Conservation (phyloP, 768 basidiomycete genomes). For the Kwoniella dendrophila region DNA sequence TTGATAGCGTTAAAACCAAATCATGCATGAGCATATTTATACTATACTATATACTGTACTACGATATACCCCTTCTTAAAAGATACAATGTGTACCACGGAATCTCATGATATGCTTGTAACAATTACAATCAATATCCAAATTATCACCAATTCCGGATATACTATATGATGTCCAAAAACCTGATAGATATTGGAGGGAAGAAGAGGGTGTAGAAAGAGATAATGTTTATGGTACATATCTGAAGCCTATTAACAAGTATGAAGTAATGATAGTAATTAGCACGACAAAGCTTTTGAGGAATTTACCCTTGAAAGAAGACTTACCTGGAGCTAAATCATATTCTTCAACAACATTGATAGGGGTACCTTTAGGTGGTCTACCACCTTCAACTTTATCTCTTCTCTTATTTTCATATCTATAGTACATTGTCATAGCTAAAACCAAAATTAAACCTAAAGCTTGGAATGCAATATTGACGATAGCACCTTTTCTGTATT, state of each 20-base stretch:
- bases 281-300: background rate
- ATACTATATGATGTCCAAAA: too few relatives aligned
- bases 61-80: too few relatives aligned
- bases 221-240: slow-evolving; percentile 13
- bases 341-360: slow-evolving; percentile 43
- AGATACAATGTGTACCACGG: too few relatives aligned
- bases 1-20: too few relatives aligned
- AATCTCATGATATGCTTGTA: too few relatives aligned
- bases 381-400: slow-evolving; percentile 54
- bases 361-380: slow-evolving; percentile 41
- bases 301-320: background rate
- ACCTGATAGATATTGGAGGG: too few relatives aligned
- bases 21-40: too few relatives aligned
- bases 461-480: slow-evolving; percentile 57
- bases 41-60: too few relatives aligned
- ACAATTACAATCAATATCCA: too few relatives aligned
- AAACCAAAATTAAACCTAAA: slow-evolving; percentile 50
- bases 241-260: slow-evolving; percentile 16
- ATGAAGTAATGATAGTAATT: background rate
- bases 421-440: slow-evolving; percentile 54
- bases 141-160: too few relatives aligned
- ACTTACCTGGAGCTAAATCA: slow-evolving; percentile 47
- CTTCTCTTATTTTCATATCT: slow-evolving; percentile 55
- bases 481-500: slow-evolving; percentile 51
- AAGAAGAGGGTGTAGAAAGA: too few relatives aligned